phyloP scores from a whole-genome alignment of 306 rosid species.

The Phaseolus lunatus region DNA sequence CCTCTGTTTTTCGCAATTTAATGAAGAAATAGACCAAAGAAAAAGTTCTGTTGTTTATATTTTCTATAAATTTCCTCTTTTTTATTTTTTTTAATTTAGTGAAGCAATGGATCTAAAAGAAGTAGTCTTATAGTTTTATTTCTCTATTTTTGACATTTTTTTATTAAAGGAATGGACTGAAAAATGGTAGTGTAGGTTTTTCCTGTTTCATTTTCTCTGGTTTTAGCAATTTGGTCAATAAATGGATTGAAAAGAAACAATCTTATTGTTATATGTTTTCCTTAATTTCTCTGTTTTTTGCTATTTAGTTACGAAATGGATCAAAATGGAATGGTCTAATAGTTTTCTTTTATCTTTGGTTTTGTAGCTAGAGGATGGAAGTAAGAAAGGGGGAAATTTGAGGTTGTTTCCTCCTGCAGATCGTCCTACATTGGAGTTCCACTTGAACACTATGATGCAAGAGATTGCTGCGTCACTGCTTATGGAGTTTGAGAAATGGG shows the following conservation, averaged over 20 bases:
- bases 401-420: constrained; percentile 97
- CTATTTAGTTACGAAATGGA: not conserved
- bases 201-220: not conserved
- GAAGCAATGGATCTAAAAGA: not conserved
- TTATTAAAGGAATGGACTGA: not conserved
- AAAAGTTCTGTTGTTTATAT: not conserved
- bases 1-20: not conserved
- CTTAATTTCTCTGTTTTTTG: not conserved
- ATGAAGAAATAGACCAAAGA: not conserved
- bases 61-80: not conserved
- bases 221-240: not conserved
- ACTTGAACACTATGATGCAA: constrained; percentile 95
- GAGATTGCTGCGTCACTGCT: constrained; percentile 90
- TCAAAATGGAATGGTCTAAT: not conserved
- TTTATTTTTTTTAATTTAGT: not conserved
- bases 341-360: not conserved
- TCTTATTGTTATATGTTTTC: not conserved
- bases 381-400: constrained; percentile 75
- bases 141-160: too few species aligned
- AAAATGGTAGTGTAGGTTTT: not conserved
- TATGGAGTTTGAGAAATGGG: constrained; percentile 99
- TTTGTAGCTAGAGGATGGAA: constrained; percentile 86
- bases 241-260: not conserved
- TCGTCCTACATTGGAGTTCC: constrained; percentile 80
- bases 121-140: too few species aligned